phyloP scores from a whole-genome alignment of 164 flowering plant species.

The Litsea cubeba region DNA sequence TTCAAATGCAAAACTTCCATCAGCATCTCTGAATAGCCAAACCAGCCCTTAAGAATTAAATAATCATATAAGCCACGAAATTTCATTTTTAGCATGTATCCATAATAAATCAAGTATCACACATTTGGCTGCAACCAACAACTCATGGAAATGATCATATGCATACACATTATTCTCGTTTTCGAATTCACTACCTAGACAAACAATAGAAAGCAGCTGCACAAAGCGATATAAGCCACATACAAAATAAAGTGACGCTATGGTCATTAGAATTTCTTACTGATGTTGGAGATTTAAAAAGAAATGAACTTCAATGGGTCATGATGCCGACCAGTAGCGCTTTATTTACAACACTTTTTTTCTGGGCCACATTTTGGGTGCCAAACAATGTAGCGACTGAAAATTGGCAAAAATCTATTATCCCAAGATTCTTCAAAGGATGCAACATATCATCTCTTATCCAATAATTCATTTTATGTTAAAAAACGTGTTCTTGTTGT shows the following conservation, averaged over 20 bases:
- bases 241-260: background rate
- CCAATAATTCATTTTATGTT: no score
- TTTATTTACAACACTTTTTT: background rate
- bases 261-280: background rate
- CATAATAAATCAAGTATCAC: no score
- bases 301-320: background rate
- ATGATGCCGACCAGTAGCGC: background rate
- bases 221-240: background rate
- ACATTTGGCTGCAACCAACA: no score
- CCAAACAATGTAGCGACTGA: background rate
- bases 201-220: background rate
- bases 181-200: background rate
- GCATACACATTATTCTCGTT: background rate
- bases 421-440: no score
- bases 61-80: no score
- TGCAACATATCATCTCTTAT: no score
- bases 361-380: background rate
- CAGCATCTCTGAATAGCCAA: no score
- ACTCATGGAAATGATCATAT: no score
- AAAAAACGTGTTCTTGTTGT: no score
- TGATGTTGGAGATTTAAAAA: background rate
- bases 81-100: no score
- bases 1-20: no score
- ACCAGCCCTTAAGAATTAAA: no score
- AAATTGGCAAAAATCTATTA: background rate